phyloP scores from a whole-genome alignment of 495 filamentous ascomycete species.

The Letharia columbiana region DNA sequence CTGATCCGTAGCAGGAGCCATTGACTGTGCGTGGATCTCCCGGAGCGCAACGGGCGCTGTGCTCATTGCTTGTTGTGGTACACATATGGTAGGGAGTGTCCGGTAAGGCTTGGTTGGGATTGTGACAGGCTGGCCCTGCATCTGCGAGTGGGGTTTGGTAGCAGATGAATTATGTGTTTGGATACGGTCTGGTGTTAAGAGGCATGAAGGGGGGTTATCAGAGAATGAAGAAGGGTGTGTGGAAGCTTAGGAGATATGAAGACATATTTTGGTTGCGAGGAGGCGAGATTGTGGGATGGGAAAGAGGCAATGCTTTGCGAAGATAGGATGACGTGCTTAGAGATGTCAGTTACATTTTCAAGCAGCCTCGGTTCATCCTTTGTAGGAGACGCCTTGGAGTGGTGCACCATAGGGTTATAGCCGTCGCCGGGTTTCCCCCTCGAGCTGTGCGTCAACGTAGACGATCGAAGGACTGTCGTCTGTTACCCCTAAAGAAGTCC shows the following conservation, averaged over 20 bases:
- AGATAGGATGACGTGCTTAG: background rate
- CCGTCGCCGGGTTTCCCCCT: background rate
- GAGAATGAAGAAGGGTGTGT: background rate
- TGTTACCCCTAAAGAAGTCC: no score
- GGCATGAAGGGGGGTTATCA: background rate
- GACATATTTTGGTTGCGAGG: background rate
- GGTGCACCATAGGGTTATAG: background rate
- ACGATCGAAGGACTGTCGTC: background rate
- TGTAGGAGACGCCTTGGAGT: background rate
- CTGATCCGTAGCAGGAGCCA: conserved; percentile 1
- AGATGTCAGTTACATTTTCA: background rate
- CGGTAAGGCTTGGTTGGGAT: background rate
- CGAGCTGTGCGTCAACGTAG: background rate
- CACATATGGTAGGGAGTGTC: background rate
- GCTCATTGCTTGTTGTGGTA: background rate
- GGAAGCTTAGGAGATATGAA: background rate
- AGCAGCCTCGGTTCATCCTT: background rate
- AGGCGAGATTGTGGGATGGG: background rate
- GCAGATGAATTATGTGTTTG: no score
- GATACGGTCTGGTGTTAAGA: background rate
- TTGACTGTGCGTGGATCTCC: background rate
- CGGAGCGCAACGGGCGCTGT: conserved; percentile 3
- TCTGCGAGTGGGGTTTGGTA: background rate
- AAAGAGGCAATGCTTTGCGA: background rate
- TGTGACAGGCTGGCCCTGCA: background rate